phyloP scores from a whole-genome alignment of 441 rosid genomes.

The Gossypium schwendimanii region DNA sequence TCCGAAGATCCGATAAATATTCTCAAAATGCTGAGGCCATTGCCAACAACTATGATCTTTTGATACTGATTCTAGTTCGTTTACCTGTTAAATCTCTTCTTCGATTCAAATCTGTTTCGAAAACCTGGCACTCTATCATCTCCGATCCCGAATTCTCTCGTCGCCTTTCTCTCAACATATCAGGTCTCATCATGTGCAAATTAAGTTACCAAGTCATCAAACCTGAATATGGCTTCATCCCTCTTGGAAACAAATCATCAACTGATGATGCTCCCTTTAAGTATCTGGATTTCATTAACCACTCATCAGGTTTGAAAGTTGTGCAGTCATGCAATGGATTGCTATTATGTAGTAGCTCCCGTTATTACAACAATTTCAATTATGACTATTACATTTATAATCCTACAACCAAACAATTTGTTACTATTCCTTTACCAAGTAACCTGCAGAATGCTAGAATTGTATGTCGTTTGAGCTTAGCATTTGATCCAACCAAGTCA shows the following conservation, averaged over 20 bases:
- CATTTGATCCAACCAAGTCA: conserved; percentile 22
- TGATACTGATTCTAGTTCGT: conserved; percentile 15
- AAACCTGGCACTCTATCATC: conserved; percentile 20
- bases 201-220: too few species aligned
- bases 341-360: conserved; percentile 24
- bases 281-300: conserved; percentile 15
- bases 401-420: conserved; percentile 23
- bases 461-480: conserved; percentile 16
- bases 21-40: conserved; percentile 18
- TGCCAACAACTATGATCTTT: conserved; percentile 23
- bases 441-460: background rate
- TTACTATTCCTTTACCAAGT: conserved; percentile 7
- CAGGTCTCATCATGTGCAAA: conserved; percentile 10
- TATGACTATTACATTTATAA: conserved; percentile 23
- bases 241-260: background rate
- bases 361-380: background rate
- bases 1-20: background rate
- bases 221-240: conserved; percentile 11
- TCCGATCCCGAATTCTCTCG: conserved; percentile 15
- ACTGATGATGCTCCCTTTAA: background rate
- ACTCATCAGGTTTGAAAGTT: conserved; percentile 17
- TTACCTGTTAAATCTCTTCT: conserved; percentile 19
- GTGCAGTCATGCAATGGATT: conserved; percentile 33
- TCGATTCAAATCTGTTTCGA: conserved; percentile 25
- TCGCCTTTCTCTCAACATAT: conserved; percentile 7